Evolutionary conservation across 441 rosid species (phyloP), one percentile per base, ranked within the genome.

Genomic region (Dalechampia spathulata): DNA sequence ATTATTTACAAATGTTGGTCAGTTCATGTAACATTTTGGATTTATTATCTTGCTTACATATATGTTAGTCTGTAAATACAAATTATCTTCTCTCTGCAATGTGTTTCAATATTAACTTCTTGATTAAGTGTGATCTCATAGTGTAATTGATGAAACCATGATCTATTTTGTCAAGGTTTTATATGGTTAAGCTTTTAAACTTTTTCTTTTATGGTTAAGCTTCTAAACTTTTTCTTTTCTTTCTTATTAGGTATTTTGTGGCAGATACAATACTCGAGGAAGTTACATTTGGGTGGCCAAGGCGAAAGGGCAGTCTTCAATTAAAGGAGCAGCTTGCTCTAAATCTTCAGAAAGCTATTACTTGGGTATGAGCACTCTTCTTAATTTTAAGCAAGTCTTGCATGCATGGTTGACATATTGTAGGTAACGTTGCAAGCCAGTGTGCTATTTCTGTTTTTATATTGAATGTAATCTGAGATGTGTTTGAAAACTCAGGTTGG

Each of bases 231-330:
- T 3, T 12, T 20, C 6, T 21, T 39, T 6, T 34, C 43, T 15
- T 74, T 64, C 43, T 48, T 43, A 39, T 49, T 61, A 91, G 96
- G 77, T 91, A 86, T 66, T 88, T 86, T 68, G 78, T 91, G 63
- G 84, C 95, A 8, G 96, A 91, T 74, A 88, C 74, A 27, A 78
- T 91, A 52, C 89, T 88, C 49, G 96, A 80, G 62, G 96, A 91
- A 65, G 74, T 88, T 65, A 82, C 79, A 34, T 86, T 88, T 81
- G 95, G 98, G 54, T 86, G 95, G 95, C 93, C 96, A 50, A 81
- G 95, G 78, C 77, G 75, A 77, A 88, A 74, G 71, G 76, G 78
- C 44, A 75, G 73, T 67, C 66, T 65, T 62, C 84, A 83, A 55
- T 63, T 78, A 37, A 84, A 77, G 69, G 86, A 86, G 74, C 71